Percentiles rank a stretch among this genome's conserved stretches.
These are phyloP conservation scores for Trametes punicea DNA, from an alignment of 768 basidiomycete species.

Conservation along the genomic window DNA sequence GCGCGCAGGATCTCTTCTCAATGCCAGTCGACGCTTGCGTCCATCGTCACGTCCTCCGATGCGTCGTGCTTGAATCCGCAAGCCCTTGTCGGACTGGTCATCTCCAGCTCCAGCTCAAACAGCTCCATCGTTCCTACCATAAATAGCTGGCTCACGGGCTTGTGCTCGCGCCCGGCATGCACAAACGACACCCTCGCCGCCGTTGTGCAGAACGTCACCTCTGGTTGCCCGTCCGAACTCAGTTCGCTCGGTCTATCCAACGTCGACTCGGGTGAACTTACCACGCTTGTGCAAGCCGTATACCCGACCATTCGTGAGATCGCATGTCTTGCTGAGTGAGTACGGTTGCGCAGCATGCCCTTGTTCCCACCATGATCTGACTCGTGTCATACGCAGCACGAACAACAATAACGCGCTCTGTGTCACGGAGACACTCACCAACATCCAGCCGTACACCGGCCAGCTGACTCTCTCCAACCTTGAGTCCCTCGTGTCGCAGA, in stretches of 20 bases:
- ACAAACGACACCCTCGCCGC: conserved; percentile 55
- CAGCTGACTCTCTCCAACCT: conserved; percentile 26
- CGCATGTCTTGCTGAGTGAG: conserved; percentile 65
- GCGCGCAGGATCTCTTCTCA: conserved; percentile 38
- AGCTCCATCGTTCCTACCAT: conserved; percentile 46
- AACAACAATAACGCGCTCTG: conserved; percentile 46
- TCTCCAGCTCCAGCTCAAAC: conserved; percentile 30
- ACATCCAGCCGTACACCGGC: conserved; percentile 41
- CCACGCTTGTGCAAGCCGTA: conserved; percentile 41
- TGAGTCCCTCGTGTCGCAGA: conserved; percentile 12
- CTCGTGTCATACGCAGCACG: conserved; percentile 27
- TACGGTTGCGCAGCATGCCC: conserved; percentile 31
- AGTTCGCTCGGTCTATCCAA: conserved; percentile 20
- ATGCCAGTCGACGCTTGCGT: conserved; percentile 48
- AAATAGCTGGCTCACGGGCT: conserved; percentile 56
- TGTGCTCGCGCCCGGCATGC: conserved; percentile 54
- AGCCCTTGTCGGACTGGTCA: conserved; percentile 41
- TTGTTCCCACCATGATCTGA: neutral
- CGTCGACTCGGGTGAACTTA: conserved; percentile 18
- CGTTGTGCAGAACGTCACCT: conserved; percentile 51
- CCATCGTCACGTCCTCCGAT: conserved; percentile 40
- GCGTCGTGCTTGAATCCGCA: conserved; percentile 50
- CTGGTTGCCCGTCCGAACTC: conserved; percentile 47
- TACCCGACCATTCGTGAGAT: conserved; percentile 59
- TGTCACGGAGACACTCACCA: conserved; percentile 52